These are phyloP conservation scores for Aspergillus brunneoviolaceus DNA, from an alignment of 2,329 filamentous ascomycete genomes.

Conservation along the genomic window DNA sequence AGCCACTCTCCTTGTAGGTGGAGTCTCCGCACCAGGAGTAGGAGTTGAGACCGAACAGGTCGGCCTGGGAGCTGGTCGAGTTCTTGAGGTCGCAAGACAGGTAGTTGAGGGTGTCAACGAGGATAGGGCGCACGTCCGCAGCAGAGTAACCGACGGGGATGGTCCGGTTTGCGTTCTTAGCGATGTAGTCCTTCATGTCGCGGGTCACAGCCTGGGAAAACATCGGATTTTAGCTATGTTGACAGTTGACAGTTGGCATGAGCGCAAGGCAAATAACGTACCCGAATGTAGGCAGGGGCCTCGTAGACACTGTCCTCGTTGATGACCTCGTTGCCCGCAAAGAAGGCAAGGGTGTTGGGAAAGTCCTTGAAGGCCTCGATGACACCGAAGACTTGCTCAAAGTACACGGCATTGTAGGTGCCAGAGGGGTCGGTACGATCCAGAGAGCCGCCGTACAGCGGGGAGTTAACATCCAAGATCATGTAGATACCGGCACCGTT, in stretches of 20 bases:
- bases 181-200: constrained; percentile 68
- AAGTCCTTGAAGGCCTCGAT: constrained; percentile 67
- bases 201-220: constrained; percentile 56
- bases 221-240: background rate
- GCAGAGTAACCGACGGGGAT: constrained; percentile 70
- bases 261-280: constrained; percentile 28
- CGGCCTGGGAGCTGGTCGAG: constrained; percentile 54
- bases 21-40: constrained; percentile 68
- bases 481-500: constrained; percentile 66
- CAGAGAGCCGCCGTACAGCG: constrained; percentile 55
- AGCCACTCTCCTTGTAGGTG: constrained; percentile 55
- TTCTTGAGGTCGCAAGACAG: constrained; percentile 56
- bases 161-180: constrained; percentile 54
- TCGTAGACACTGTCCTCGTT: constrained; percentile 57
- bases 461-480: constrained; percentile 65
- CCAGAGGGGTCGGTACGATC: constrained; percentile 56
- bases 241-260: no score
- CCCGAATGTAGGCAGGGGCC: constrained; percentile 59
- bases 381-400: constrained; percentile 60
- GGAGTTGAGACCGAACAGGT: constrained; percentile 67
- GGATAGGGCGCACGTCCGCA: constrained; percentile 61
- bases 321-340: constrained; percentile 68
- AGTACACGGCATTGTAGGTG: constrained; percentile 57
- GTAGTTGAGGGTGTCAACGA: constrained; percentile 62
- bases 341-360: constrained; percentile 66